Conservation (phyloP, 1,284 basidiomycete species). For the Papiliotrema fonsecae region DNA sequence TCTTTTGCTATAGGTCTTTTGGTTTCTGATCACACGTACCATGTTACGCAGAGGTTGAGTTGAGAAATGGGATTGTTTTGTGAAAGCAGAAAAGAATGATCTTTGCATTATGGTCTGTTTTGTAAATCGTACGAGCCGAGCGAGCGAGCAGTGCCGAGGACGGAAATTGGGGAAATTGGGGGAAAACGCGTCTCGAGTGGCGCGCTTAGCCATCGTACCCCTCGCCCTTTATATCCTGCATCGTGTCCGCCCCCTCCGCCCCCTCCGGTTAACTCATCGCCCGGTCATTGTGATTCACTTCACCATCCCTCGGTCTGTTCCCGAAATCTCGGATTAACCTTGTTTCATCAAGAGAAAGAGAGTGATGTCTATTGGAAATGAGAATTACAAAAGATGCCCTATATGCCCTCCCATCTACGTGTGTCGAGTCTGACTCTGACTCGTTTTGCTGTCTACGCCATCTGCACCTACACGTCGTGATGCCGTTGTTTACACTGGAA, state of each 20-base stretch:
- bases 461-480: too few relatives aligned
- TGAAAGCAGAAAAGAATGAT: not conserved
- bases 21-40: slow-evolving; percentile 1
- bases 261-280: too few relatives aligned
- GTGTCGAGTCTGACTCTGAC: not conserved
- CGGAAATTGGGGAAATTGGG: not conserved
- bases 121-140: slow-evolving; percentile 1
- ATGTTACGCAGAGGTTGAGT: slow-evolving; percentile 3
- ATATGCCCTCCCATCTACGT: not conserved
- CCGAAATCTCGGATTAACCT: too few relatives aligned
- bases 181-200: not conserved
- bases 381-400: not conserved
- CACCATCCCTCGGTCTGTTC: too few relatives aligned
- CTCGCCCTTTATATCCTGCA: not conserved
- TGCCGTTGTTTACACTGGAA: too few relatives aligned
- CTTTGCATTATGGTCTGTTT: not conserved
- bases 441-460: too few relatives aligned
- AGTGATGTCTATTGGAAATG: not conserved
- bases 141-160: too few relatives aligned
- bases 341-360: not conserved
- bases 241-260: not conserved
- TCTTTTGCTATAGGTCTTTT: not conserved
- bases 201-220: not conserved
- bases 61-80: not conserved
- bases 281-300: too few relatives aligned